Evolutionary conservation across 2,329 filamentous ascomycete genomes (phyloP).

Genomic region (Bretziella fagacearum): DNA sequence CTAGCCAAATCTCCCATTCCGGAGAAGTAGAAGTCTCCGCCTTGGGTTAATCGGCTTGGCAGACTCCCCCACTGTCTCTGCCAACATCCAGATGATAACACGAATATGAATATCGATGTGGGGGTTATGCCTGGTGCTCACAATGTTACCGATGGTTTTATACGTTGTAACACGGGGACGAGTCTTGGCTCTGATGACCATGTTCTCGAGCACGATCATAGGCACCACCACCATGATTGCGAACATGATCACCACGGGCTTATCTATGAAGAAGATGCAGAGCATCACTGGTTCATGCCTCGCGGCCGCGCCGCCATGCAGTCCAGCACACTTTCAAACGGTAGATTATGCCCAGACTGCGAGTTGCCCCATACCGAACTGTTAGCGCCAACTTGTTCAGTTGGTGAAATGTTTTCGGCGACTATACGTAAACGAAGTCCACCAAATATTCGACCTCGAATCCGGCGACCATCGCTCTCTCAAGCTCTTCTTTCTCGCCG

Average conservation of each 20-base stretch:
- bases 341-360: background rate
- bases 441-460: background rate
- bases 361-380: background rate
- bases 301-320: background rate
- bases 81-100: conserved; percentile 1
- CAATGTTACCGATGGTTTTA: no score
- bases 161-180: no score
- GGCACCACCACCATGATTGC: no score
- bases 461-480: conserved; percentile 9
- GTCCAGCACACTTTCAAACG: background rate
- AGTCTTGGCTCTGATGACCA: no score
- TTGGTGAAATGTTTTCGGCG: background rate
- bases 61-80: conserved; percentile 10
- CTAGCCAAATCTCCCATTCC: conserved; percentile 49
- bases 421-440: background rate
- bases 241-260: no score
- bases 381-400: background rate
- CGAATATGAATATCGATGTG: background rate
- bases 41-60: conserved; percentile 16
- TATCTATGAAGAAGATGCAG: no score
- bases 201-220: no score
- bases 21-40: conserved; percentile 35
- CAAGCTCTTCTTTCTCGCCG: conserved; percentile 7
- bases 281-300: background rate
- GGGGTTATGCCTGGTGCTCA: background rate